phyloP scores from a whole-genome alignment of 2,329 filamentous ascomycete species.

The Botrytis elliptica region DNA sequence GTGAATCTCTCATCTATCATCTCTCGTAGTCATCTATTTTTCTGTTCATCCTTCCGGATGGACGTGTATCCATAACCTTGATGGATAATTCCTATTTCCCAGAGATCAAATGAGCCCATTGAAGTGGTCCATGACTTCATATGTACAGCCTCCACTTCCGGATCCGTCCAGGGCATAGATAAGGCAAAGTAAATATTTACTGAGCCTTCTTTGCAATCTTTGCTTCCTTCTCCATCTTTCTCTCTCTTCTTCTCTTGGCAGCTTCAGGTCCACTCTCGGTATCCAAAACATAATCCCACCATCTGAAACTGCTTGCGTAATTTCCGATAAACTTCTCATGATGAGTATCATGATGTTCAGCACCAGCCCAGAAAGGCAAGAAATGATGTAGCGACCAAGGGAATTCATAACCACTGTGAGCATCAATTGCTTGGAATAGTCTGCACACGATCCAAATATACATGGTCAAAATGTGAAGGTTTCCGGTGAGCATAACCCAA shows the following conservation, averaged over 20 bases:
- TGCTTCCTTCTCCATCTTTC: constrained; percentile 63
- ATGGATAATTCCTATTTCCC: neutral
- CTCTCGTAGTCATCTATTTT: constrained; percentile 1
- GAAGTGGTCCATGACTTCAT: neutral
- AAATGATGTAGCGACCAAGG: constrained; percentile 96
- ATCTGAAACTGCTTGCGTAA: constrained; percentile 96
- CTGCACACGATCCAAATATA: constrained; percentile 93
- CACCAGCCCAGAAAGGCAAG: constrained; percentile 96
- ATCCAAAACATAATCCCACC: constrained; percentile 95
- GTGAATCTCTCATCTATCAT: constrained; percentile 7
- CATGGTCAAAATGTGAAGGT: constrained; percentile 96
- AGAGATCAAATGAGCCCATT: neutral
- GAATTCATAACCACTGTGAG: constrained; percentile 97
- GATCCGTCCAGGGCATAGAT: neutral
- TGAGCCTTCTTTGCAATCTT: constrained; percentile 59
- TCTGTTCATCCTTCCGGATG: neutral
- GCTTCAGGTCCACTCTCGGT: constrained; percentile 91
- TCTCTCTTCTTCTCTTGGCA: constrained; percentile 77
- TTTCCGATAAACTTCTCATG: constrained; percentile 99
- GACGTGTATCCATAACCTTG: neutral
- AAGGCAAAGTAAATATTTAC: neutral
- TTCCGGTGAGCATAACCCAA: constrained; percentile 77
- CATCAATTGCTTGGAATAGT: constrained; percentile 95
- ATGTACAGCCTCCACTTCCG: neutral
- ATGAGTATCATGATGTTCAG: constrained; percentile 93